Evolutionary conservation across 2,329 filamentous ascomycete genomes (phyloP), one percentile per base, ranked within the genome.

Genomic region (Cordyceps farinosa): DNA sequence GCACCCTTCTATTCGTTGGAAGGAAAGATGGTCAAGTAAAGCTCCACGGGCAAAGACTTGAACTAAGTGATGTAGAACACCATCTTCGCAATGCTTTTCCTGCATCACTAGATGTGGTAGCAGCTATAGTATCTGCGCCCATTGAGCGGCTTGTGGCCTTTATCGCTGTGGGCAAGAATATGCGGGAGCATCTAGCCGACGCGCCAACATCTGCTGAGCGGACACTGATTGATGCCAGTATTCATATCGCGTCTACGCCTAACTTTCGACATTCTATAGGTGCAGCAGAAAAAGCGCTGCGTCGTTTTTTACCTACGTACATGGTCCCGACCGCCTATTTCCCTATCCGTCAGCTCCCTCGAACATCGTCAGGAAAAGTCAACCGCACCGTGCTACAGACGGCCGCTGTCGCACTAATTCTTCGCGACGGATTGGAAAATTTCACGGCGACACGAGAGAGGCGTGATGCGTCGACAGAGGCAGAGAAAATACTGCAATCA

Each of bases 11-110:
- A 1, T 80, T 76, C 55, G 66, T 82, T 56, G 81, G 81, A 52
- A 75, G 84, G 47, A 82, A 82, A 66, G 83, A 86, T 66, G 76
- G 75, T 1, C 83, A 86, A 69, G 77, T 85, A 52, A 87, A 86
- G 69, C 70, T 86, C 17, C 77, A 79, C 32, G 86, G 86, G 48
- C 84, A 79, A 59, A 70, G 82, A 57, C 74, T 83, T 61, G 86
- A 82, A 70, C 73, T 82, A 3, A 65, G 58, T 22, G 68, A 69
- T 17, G 63, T 69, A 9, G 68, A 69, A 60, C 38, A 65, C 11
- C 59, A 66, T 22, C 55, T 68, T 11, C 17, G 34, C 1, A 42
- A 38, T 5, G 44, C 30, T 2, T 48, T 40, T 9, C 27, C 47
- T 29, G 2, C 8, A 7, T 17, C 30, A 5, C 9, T 42, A 29